These are phyloP conservation scores for Zangia roseola DNA, from an alignment of 768 basidiomycete species.

Conservation along the genomic window DNA sequence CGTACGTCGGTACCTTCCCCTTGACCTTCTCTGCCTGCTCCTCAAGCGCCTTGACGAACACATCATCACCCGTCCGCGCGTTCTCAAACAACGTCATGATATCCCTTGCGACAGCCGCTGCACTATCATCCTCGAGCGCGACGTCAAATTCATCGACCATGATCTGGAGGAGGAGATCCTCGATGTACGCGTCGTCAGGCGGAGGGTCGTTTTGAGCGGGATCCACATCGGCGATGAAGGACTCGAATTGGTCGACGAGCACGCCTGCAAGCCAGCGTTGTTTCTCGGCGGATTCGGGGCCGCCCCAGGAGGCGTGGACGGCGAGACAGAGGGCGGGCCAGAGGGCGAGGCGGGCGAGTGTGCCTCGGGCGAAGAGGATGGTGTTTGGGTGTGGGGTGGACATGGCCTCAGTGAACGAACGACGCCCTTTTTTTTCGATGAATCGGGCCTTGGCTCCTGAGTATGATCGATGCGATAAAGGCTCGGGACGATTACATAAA, in stretches of 20 bases:
- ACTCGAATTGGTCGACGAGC: constrained; percentile 78
- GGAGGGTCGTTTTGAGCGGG: constrained; percentile 1
- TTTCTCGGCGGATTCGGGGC: constrained; percentile 67
- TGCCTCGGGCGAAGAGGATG: constrained; percentile 82
- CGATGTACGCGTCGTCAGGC: constrained; percentile 75
- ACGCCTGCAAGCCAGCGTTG: constrained; percentile 82
- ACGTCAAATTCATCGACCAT: constrained; percentile 89
- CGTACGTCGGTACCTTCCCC: constrained; percentile 54
- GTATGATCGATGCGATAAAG: too few species aligned
- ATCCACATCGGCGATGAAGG: constrained; percentile 41
- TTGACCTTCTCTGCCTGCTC: constrained; percentile 53
- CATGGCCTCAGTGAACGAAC: background rate
- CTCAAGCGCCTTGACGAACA: constrained; percentile 61
- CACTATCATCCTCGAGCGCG: constrained; percentile 81
- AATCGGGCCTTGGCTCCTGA: too few species aligned
- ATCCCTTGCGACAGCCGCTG: constrained; percentile 69
- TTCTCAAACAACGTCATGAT: constrained; percentile 68
- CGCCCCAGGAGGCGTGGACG: constrained; percentile 85
- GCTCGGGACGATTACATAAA: too few species aligned
- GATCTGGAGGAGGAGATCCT: constrained; percentile 77
- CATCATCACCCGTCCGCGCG: constrained; percentile 42
- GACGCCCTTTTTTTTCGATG: too few species aligned
- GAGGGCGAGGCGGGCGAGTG: constrained; percentile 73
- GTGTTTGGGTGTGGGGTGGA: constrained; percentile 42
- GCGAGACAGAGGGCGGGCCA: constrained; percentile 90